Percentiles rank a stretch among this genome's conserved stretches.
Conservation (phyloP, 495 filamentous ascomycete genomes). For the Penicillium macrosclerotiorum region DNA sequence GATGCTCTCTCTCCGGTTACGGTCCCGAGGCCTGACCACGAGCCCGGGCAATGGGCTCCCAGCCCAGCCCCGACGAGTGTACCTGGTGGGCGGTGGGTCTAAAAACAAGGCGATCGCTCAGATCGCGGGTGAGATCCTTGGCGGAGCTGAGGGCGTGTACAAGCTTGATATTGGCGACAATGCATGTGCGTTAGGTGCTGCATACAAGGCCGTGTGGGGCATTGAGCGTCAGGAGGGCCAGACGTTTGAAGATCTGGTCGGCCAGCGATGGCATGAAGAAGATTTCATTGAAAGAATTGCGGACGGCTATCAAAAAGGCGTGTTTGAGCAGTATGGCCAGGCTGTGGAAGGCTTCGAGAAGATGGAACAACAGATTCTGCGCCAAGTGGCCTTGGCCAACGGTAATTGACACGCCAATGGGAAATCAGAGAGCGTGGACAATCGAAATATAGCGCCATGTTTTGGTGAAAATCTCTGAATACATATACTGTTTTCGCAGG, state of each 20-base stretch:
- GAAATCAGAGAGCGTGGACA: neutral
- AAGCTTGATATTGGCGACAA: slow-evolving; percentile 93
- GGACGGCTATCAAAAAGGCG: slow-evolving; percentile 71
- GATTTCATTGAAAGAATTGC: slow-evolving; percentile 77
- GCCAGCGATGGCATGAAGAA: slow-evolving; percentile 78
- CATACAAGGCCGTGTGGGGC: slow-evolving; percentile 97
- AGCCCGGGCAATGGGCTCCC: slow-evolving; percentile 56
- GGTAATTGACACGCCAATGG: slow-evolving; percentile 3
- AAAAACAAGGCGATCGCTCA: slow-evolving; percentile 83
- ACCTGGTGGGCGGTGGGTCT: slow-evolving; percentile 89
- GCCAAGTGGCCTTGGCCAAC: slow-evolving; percentile 16
- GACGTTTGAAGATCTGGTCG: slow-evolving; percentile 86
- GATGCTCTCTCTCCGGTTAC: slow-evolving; percentile 82
- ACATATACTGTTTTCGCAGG: too few species aligned
- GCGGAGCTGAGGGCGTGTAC: slow-evolving; percentile 85
- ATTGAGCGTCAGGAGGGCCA: slow-evolving; percentile 65
- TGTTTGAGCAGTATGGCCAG: slow-evolving; percentile 73
- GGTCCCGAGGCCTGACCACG: slow-evolving; percentile 71
- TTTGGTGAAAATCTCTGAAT: too few species aligned
- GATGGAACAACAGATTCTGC: slow-evolving; percentile 70
- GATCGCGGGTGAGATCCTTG: slow-evolving; percentile 80
- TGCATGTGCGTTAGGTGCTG: slow-evolving; percentile 89
- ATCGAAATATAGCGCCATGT: too few species aligned
- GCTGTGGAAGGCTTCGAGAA: slow-evolving; percentile 74
- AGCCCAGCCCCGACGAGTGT: slow-evolving; percentile 82